Evolutionary conservation across 164 flowering plant genomes (phyloP).

Genomic region (Sedum album): DNA sequence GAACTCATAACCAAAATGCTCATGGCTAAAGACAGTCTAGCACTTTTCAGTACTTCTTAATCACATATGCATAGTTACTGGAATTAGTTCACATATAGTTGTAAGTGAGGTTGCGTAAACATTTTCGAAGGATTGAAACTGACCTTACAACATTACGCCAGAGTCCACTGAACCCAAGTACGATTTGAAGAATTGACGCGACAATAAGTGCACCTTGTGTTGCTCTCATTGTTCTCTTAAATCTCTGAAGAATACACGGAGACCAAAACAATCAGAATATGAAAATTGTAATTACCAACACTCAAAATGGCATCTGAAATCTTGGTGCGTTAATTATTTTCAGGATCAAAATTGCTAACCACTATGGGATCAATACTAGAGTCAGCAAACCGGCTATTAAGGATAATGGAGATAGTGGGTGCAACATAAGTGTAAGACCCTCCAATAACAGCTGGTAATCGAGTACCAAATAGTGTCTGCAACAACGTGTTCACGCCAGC

Average conservation of each 20-base stretch:
- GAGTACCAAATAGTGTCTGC: conserved; percentile 9
- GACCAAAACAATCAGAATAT: not conserved
- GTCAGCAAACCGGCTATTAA: conserved; percentile 9
- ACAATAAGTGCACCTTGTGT: too few species aligned
- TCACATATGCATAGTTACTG: not conserved
- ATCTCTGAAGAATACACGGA: conserved; percentile 1
- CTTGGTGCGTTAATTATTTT: not conserved
- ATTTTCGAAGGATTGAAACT: not conserved
- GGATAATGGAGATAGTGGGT: conserved; percentile 10
- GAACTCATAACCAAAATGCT: not conserved
- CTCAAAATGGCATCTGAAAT: not conserved
- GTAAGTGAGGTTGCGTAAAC: not conserved
- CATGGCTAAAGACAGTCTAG: not conserved
- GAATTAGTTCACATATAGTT: not conserved
- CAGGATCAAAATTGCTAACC: not conserved
- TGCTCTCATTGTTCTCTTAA: conserved; percentile 9
- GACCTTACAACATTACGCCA: too few species aligned
- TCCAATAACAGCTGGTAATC: conserved; percentile 11
- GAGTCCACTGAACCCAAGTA: too few species aligned
- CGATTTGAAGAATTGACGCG: too few species aligned
- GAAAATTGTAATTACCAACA: not conserved
- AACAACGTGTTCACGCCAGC: conserved; percentile 6
- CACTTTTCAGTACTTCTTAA: not conserved
- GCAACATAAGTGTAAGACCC: conserved; percentile 9
- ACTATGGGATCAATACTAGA: not conserved